Evolutionary conservation across 2,329 filamentous ascomycete species (phyloP).

Genomic region (Ceratocystiopsis sp.): DNA sequence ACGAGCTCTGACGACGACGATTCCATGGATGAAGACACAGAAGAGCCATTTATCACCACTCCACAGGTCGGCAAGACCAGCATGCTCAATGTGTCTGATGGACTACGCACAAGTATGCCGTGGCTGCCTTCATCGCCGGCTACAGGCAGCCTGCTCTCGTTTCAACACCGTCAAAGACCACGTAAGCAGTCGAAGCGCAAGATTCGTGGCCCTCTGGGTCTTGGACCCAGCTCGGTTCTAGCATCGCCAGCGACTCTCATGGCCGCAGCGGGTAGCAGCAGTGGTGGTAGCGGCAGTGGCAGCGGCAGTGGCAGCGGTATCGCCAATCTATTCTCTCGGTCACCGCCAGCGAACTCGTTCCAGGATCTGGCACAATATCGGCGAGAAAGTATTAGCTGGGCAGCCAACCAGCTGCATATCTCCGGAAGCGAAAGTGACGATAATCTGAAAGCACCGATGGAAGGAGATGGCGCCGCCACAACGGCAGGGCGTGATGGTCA

Average conservation of each 20-base stretch:
- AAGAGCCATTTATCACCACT: constrained; percentile 68
- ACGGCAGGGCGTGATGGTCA: constrained; percentile 22
- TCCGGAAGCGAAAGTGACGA: constrained; percentile 69
- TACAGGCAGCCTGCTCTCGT: constrained; percentile 63
- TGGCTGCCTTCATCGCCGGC: constrained; percentile 38
- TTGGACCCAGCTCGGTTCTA: constrained; percentile 28
- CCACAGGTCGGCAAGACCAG: constrained; percentile 53
- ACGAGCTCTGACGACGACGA: constrained; percentile 56
- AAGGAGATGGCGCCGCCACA: constrained; percentile 15
- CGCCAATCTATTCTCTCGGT: not conserved
- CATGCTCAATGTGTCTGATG: constrained; percentile 20
- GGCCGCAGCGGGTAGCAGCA: not conserved
- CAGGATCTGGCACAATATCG: constrained; percentile 19
- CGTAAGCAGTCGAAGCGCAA: constrained; percentile 46
- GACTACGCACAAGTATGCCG: not conserved
- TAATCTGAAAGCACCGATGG: constrained; percentile 29
- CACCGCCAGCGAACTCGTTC: constrained; percentile 23
- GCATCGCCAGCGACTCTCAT: not conserved
- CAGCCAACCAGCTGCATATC: constrained; percentile 76
- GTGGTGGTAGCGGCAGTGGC: not conserved
- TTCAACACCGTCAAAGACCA: constrained; percentile 60
- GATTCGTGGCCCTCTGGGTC: constrained; percentile 26
- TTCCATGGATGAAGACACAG: constrained; percentile 55
- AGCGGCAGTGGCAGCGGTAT: not conserved
- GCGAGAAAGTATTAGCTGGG: constrained; percentile 78